Conservation (phyloP, 768 basidiomycete species). For the Mycena kentingensis region DNA sequence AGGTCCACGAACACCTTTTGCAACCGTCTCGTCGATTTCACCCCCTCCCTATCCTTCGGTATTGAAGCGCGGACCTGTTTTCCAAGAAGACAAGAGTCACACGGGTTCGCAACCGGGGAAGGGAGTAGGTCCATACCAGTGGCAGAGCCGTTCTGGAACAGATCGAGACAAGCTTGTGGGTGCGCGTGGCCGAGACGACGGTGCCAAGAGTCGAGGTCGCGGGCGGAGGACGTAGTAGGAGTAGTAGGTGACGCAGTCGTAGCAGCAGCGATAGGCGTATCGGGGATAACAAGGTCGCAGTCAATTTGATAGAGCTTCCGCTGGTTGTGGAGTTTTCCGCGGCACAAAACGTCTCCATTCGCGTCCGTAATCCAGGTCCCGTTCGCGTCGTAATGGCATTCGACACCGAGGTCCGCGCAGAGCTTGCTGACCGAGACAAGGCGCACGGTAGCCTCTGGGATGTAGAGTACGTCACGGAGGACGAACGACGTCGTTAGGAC, state of each 20-base stretch:
- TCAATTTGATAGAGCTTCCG: conserved; percentile 7
- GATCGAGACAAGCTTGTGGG: background rate
- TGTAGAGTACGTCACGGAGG: background rate
- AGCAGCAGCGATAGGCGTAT: background rate
- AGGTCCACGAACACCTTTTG: conserved; percentile 37
- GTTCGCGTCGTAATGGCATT: conserved; percentile 1
- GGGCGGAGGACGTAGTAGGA: background rate
- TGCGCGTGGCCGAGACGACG: conserved; percentile 1
- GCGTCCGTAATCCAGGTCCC: background rate
- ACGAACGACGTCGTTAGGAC: background rate
- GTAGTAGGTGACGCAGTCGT: background rate
- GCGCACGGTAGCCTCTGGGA: conserved; percentile 3
- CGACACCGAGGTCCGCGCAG: background rate
- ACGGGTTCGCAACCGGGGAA: background rate
- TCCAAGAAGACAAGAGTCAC: conserved; percentile 35
- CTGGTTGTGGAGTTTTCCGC: background rate
- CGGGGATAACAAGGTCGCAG: background rate
- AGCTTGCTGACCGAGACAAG: conserved; percentile 8
- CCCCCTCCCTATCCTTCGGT: conserved; percentile 30
- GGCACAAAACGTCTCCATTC: background rate
- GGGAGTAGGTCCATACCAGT: conserved; percentile 5
- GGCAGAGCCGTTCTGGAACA: background rate
- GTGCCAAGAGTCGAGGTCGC: background rate
- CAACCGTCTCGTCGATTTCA: conserved; percentile 27
- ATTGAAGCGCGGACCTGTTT: conserved; percentile 39